phyloP scores from a whole-genome alignment of 1,284 basidiomycete genomes.

The Neonothopanus nambi region DNA sequence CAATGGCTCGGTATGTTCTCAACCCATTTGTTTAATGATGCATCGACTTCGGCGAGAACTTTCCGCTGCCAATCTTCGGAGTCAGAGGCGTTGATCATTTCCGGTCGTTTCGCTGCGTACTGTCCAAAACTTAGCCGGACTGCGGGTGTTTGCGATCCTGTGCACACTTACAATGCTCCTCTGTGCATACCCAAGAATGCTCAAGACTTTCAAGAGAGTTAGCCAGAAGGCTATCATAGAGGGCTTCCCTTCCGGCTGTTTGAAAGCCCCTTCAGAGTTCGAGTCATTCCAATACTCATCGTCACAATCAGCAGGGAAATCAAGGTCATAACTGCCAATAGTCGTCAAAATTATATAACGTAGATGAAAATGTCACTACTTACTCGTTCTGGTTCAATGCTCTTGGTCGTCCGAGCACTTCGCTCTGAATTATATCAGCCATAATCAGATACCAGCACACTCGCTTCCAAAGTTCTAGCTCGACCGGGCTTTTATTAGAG shows the following conservation, averaged over 20 bases:
- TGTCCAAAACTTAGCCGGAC: constrained; percentile 14
- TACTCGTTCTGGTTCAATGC: not conserved
- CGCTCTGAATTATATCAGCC: constrained; percentile 6
- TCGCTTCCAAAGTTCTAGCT: constrained; percentile 11
- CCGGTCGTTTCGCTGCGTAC: constrained; percentile 35
- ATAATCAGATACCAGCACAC: constrained; percentile 8
- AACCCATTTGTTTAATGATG: constrained; percentile 4
- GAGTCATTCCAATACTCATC: constrained; percentile 62
- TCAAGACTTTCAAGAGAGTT: constrained; percentile 51
- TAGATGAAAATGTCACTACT: not conserved
- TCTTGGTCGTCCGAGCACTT: constrained; percentile 1
- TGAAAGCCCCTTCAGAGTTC: constrained; percentile 32
- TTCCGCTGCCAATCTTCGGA: not conserved
- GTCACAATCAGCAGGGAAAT: constrained; percentile 58
- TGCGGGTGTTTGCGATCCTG: too few species aligned
- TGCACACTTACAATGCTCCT: constrained; percentile 46
- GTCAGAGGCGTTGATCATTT: not conserved
- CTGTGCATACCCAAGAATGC: constrained; percentile 55
- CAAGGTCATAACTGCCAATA: constrained; percentile 54
- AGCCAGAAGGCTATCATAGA: constrained; percentile 52
- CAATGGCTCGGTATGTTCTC: not conserved
- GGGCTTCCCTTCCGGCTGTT: constrained; percentile 46
- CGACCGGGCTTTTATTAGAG: constrained; percentile 9
- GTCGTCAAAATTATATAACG: not conserved
- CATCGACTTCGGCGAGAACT: constrained; percentile 1